A percentile compares a stretch with the other conserved stretches of the same genome.
These are phyloP conservation scores for Hydnomerulius pinastri DNA, from an alignment of 768 basidiomycete species.

Conservation along the genomic window DNA sequence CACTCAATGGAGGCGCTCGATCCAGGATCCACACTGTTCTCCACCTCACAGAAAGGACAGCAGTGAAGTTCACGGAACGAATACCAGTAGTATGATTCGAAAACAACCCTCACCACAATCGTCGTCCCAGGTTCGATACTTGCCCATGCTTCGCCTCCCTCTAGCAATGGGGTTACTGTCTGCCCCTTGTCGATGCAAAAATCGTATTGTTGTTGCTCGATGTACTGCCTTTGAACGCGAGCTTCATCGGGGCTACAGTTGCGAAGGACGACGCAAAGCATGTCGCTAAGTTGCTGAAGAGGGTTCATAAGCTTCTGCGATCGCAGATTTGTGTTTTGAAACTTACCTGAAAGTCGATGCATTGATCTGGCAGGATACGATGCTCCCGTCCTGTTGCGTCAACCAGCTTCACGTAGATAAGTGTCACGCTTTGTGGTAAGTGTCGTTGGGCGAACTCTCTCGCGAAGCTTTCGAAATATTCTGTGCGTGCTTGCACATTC, in stretches of 20 bases:
- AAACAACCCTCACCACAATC: neutral
- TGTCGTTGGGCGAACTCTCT: too few relatives aligned
- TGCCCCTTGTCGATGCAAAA: neutral
- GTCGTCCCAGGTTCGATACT: neutral
- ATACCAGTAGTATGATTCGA: too few relatives aligned
- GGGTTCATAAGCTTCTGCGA: neutral
- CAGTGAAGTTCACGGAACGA: neutral
- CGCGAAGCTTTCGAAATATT: too few relatives aligned
- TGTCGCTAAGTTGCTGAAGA: neutral
- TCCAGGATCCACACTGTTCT: neutral
- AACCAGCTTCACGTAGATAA: neutral
- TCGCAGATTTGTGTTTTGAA: neutral
- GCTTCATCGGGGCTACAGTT: neutral
- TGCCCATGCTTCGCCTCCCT: neutral
- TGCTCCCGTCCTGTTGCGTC: neutral
- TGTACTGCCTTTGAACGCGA: neutral
- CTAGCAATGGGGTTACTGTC: neutral
- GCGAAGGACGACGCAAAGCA: neutral
- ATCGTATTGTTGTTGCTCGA: neutral
- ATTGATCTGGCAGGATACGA: neutral
- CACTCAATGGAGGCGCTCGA: neutral
- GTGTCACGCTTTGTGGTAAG: neutral
- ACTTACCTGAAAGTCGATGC: neutral
- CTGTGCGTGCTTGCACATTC: too few relatives aligned
- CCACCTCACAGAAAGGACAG: neutral